A percentile compares a stretch with the other conserved stretches of the same genome.
Evolutionary conservation across 2,329 filamentous ascomycete genomes (phyloP).

Genomic region (Aspergillus sp.): DNA sequence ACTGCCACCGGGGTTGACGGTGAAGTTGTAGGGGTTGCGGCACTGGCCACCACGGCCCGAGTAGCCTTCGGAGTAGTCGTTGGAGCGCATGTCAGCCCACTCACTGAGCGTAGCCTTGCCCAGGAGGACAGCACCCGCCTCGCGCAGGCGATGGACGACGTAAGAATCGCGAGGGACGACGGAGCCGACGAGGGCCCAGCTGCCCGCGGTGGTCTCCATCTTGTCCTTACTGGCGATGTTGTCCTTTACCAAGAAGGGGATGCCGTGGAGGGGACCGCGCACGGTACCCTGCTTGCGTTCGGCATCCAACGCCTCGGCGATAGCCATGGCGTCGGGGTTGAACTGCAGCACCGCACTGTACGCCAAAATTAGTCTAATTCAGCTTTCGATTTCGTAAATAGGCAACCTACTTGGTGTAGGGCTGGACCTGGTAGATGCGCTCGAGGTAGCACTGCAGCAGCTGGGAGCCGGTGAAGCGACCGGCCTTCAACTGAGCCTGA

Average conservation of each 20-base stretch:
- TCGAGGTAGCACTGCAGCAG: constrained; percentile 64
- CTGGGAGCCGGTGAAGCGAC: constrained; percentile 59
- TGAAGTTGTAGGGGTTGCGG: constrained; percentile 68
- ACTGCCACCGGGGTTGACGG: constrained; percentile 67
- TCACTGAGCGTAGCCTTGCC: constrained; percentile 72
- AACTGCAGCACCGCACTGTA: constrained; percentile 60
- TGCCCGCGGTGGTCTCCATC: constrained; percentile 74
- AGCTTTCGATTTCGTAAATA: too few species aligned
- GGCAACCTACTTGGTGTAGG: constrained; percentile 70
- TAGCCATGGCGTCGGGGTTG: constrained; percentile 67
- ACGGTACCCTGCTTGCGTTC: constrained; percentile 60
- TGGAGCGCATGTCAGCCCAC: constrained; percentile 72
- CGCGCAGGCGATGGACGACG: constrained; percentile 62
- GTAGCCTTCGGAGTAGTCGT: constrained; percentile 68
- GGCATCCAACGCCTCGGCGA: constrained; percentile 61
- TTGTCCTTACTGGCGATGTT: constrained; percentile 66
- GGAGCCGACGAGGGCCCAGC: constrained; percentile 65
- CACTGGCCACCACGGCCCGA: constrained; percentile 65
- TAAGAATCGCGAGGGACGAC: constrained; percentile 68
- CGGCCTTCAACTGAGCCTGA: constrained; percentile 58
- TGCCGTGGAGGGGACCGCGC: constrained; percentile 70
- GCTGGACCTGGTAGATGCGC: constrained; percentile 62
- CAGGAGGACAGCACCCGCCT: constrained; percentile 68
- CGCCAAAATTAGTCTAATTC: too few species aligned
- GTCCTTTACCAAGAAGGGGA: constrained; percentile 75